Evolutionary conservation across 257 asterid genomes (phyloP).

Genomic region (Solanum phureja): DNA sequence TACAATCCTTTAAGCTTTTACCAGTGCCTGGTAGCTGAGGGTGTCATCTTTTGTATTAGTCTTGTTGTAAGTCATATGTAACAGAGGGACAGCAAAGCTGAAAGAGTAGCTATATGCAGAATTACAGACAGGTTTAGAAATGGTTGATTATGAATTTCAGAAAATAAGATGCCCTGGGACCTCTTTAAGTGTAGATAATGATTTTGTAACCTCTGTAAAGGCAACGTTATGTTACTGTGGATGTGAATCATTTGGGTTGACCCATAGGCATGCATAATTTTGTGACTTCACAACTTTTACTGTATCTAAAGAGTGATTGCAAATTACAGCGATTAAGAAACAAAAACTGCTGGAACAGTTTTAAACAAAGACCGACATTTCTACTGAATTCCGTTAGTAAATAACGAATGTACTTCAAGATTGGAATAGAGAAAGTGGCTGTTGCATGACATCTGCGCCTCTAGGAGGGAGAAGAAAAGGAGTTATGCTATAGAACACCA

Average conservation of each 20-base stretch:
- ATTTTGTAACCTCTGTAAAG: background rate
- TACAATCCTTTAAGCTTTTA: background rate
- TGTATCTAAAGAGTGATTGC: background rate
- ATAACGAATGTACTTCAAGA: background rate
- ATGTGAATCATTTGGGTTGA: background rate
- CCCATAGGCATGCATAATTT: background rate
- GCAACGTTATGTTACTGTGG: background rate
- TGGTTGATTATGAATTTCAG: background rate
- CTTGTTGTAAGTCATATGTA: background rate
- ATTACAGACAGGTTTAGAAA: background rate
- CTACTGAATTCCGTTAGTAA: background rate
- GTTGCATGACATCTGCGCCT: background rate
- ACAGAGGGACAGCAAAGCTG: background rate
- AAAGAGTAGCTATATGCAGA: background rate
- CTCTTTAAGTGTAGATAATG: background rate
- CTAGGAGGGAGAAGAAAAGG: background rate
- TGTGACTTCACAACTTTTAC: background rate
- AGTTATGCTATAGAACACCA: background rate
- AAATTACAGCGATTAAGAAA: background rate
- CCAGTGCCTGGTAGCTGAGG: background rate
- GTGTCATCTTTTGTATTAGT: background rate
- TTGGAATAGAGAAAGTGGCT: background rate
- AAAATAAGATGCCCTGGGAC: background rate
- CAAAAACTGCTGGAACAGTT: background rate
- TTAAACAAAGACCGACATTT: background rate